Evolutionary conservation across 371 early-diverging fungal genomes (phyloP).

Genomic region (Coemansia sp.): DNA sequence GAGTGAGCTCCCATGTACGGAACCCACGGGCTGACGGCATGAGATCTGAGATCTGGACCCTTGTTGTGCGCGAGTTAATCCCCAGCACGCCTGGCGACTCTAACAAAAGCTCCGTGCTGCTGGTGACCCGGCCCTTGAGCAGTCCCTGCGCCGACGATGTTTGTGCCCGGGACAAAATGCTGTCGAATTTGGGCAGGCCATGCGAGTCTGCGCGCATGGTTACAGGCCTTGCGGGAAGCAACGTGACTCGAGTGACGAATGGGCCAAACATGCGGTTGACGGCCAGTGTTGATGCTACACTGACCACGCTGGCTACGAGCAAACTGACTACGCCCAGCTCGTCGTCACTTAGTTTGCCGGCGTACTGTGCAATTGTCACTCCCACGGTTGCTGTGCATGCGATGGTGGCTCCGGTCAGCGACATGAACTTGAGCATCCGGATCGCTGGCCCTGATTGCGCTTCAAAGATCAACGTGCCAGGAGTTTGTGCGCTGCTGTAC

Average conservation of each 20-base stretch:
- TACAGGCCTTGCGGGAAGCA: constrained; percentile 13
- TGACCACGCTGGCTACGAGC: constrained; percentile 33
- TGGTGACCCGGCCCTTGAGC: constrained; percentile 23
- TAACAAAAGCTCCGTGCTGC: constrained; percentile 26
- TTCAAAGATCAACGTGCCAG: constrained; percentile 22
- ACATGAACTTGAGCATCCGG: constrained; percentile 49
- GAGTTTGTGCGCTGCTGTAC: background rate
- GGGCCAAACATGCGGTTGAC: constrained; percentile 36
- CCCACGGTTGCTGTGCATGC: constrained; percentile 36
- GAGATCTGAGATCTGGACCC: constrained; percentile 23
- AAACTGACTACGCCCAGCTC: constrained; percentile 21
- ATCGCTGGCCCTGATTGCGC: constrained; percentile 32
- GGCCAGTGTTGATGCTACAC: constrained; percentile 27
- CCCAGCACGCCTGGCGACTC: constrained; percentile 45
- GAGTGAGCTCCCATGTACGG: constrained; percentile 39
- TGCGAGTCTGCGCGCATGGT: constrained; percentile 1
- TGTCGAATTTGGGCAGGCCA: constrained; percentile 45
- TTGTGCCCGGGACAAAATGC: constrained; percentile 14
- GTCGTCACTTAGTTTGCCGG: constrained; percentile 18
- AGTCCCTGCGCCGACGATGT: constrained; percentile 1
- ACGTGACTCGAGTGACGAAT: constrained; percentile 36
- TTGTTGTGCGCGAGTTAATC: constrained; percentile 18
- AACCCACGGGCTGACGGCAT: constrained; percentile 17
- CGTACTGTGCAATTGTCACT: constrained; percentile 11
- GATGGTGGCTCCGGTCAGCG: constrained; percentile 28